A percentile compares a stretch with the other conserved stretches of the same genome.
phyloP scores from a whole-genome alignment of 108 stramenopile genomes.

The Cyclostephanos invisitatus region DNA sequence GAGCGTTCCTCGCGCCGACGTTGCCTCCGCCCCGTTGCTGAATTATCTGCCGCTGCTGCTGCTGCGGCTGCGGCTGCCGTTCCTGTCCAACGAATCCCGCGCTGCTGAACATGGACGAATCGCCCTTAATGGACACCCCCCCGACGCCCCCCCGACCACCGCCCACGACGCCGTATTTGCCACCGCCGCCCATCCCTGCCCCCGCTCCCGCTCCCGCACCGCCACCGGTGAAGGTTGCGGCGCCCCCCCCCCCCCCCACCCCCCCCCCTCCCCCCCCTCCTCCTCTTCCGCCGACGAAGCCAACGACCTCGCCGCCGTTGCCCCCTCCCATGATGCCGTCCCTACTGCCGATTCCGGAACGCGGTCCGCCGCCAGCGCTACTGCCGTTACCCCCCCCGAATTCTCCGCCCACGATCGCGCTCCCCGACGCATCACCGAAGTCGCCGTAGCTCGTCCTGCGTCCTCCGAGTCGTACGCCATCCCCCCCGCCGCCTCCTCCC shows the following conservation, averaged over 20 bases:
- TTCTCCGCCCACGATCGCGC: background rate
- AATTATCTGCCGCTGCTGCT: background rate
- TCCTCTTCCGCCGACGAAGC: background rate
- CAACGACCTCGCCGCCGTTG: background rate
- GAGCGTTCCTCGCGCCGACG: background rate
- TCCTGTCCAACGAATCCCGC: conserved; percentile 15
- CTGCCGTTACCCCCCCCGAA: background rate
- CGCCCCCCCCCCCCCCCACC: conserved; percentile 15
- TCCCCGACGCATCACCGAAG: background rate
- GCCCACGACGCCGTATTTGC: background rate
- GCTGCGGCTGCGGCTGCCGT: background rate
- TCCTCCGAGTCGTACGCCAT: conserved; percentile 5
- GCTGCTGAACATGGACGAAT: conserved; percentile 28
- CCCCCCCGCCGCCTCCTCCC: background rate
- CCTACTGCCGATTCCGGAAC: background rate
- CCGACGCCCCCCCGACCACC: background rate
- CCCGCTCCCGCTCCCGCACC: background rate
- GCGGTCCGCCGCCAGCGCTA: background rate
- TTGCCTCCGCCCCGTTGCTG: background rate
- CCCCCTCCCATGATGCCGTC: background rate
- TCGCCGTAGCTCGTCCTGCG: conserved; percentile 8
- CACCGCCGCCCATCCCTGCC: background rate
- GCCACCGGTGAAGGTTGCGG: conserved; percentile 2
- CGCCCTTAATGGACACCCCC: conserved; percentile 22
- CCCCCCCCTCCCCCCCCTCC: background rate